A percentile compares a stretch with the other conserved stretches of the same genome.
These are phyloP conservation scores for Monosporascus sp. DNA, from an alignment of 2,329 filamentous ascomycete genomes.

Conservation along the genomic window DNA sequence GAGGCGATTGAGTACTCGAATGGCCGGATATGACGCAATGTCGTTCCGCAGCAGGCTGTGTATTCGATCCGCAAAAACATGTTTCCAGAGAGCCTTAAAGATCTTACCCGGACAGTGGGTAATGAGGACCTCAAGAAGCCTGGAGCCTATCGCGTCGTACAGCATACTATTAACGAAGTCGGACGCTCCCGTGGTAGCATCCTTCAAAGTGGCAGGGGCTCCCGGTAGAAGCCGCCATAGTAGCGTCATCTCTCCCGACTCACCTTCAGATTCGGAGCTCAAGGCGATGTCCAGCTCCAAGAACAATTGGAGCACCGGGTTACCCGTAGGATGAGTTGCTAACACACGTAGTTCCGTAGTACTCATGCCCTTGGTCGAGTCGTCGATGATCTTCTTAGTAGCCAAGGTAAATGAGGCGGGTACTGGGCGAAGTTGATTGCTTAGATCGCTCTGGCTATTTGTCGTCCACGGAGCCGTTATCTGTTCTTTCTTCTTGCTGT, in stretches of 20 bases:
- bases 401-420: conserved; percentile 75
- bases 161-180: conserved; percentile 80
- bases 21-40: conserved; percentile 81
- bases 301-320: conserved; percentile 87
- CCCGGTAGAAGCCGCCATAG: conserved; percentile 76
- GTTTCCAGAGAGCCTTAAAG: conserved; percentile 82
- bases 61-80: conserved; percentile 75
- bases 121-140: conserved; percentile 83
- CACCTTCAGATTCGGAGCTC: conserved; percentile 58
- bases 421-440: conserved; percentile 51
- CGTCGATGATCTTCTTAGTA: conserved; percentile 74
- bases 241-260: conserved; percentile 46
- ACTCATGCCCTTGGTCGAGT: conserved; percentile 71
- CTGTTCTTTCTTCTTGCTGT: conserved; percentile 90
- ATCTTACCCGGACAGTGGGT: conserved; percentile 76
- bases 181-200: conserved; percentile 66
- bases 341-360: conserved; percentile 76
- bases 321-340: conserved; percentile 84
- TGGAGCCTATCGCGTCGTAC: conserved; percentile 86
- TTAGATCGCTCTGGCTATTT: conserved; percentile 42
- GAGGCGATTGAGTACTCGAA: conserved; percentile 75
- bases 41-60: conserved; percentile 82
- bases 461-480: conserved; percentile 58
- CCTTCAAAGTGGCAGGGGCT: conserved; percentile 62
- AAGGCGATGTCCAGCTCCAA: conserved; percentile 79